These are phyloP conservation scores for Blastocystis sp. DNA, from an alignment of 352 stramenopile species.

Conservation along the genomic window DNA sequence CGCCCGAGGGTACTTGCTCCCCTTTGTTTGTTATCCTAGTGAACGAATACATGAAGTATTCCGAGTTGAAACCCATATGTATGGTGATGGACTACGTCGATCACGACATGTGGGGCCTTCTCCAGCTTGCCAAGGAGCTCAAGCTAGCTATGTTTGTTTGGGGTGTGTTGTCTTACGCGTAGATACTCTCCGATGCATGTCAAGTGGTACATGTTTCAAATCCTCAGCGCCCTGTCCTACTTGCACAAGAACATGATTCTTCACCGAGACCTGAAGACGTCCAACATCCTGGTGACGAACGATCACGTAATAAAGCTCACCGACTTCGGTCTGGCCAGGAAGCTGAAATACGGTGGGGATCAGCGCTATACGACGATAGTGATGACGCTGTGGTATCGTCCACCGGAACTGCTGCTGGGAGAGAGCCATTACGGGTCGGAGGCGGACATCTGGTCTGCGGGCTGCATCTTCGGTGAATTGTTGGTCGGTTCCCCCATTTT, in stretches of 20 bases:
- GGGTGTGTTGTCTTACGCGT: neutral
- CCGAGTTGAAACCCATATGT: slow-evolving; percentile 59
- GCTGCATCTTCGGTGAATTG: slow-evolving; percentile 86
- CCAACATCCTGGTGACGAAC: slow-evolving; percentile 78
- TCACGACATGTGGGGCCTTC: slow-evolving; percentile 71
- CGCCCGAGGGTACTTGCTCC: slow-evolving; percentile 27
- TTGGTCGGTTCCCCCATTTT: slow-evolving; percentile 42
- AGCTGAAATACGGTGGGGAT: slow-evolving; percentile 76
- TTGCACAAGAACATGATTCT: slow-evolving; percentile 70
- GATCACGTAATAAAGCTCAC: slow-evolving; percentile 57
- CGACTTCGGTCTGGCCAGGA: slow-evolving; percentile 62
- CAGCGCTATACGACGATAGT: slow-evolving; percentile 49
- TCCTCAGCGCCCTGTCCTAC: slow-evolving; percentile 57
- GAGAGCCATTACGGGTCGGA: slow-evolving; percentile 74
- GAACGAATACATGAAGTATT: slow-evolving; percentile 50
- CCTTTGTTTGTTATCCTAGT: slow-evolving; percentile 30
- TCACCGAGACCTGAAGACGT: slow-evolving; percentile 72
- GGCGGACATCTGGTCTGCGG: slow-evolving; percentile 88
- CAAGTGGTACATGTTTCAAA: slow-evolving; percentile 68
- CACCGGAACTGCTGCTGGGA: slow-evolving; percentile 67
- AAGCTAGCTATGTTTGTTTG: slow-evolving; percentile 29
- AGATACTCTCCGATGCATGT: slow-evolving; percentile 64
- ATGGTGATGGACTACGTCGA: slow-evolving; percentile 73
- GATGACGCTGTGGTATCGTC: slow-evolving; percentile 71
- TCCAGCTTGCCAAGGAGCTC: slow-evolving; percentile 38